A percentile compares a stretch with the other conserved stretches of the same genome.
phyloP scores from a whole-genome alignment of 1,284 basidiomycete species.

The Irpex sp. region DNA sequence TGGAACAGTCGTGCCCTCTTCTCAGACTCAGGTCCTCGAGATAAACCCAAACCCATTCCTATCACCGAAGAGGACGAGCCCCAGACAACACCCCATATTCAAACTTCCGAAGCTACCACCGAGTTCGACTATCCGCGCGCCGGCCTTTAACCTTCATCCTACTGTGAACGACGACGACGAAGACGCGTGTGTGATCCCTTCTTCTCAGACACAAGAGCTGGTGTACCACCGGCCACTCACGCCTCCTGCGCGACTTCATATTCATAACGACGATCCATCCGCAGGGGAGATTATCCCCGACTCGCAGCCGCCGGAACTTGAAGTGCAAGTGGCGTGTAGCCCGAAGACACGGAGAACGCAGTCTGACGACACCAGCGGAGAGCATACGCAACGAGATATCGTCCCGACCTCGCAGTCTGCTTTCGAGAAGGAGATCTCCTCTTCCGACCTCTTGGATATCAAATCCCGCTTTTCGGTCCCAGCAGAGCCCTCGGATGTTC shows the following conservation, averaged over 20 bases:
- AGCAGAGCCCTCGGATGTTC: not conserved
- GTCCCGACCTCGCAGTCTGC: conserved; percentile 4
- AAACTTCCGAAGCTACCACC: not conserved
- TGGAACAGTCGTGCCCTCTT: conserved; percentile 2
- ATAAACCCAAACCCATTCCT: not conserved
- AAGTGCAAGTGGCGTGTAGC: not conserved
- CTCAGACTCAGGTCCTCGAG: conserved; percentile 4
- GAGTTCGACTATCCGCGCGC: not conserved
- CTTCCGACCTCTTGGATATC: not conserved
- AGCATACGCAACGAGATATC: not conserved
- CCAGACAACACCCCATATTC: not conserved
- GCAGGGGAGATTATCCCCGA: not conserved
- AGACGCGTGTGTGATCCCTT: not conserved
- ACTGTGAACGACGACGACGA: not conserved
- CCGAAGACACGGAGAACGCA: not conserved
- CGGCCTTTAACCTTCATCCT: not conserved
- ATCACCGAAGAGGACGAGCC: not conserved
- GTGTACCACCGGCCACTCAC: not conserved
- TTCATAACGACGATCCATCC: not conserved
- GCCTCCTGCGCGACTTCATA: not conserved
- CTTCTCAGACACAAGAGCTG: not conserved
- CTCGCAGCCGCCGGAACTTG: not conserved
- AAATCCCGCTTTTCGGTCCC: not conserved
- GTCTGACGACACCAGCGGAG: not conserved
- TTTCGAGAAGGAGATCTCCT: conserved; percentile 5